A percentile compares a stretch with the other conserved stretches of the same genome.
Evolutionary conservation across 139 green algal genomes (phyloP).

Genomic region (Chlamydomonas incerta): DNA sequence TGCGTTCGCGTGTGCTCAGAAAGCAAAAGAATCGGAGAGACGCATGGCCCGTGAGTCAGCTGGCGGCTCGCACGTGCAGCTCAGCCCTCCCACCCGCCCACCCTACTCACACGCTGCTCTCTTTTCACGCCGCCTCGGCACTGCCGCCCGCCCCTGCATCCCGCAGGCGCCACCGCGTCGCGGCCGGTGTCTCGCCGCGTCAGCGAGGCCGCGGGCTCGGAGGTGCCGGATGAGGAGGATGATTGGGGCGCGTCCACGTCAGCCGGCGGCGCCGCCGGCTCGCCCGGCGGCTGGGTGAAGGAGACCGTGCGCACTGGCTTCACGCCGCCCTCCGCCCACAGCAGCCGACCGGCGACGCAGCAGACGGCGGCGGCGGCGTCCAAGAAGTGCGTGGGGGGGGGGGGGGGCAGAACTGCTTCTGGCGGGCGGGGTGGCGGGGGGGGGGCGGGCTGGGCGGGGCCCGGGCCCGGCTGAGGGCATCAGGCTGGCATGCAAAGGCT

Average conservation of each 20-base stretch:
- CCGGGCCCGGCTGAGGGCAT: too few relatives aligned
- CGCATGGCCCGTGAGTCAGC: too few relatives aligned
- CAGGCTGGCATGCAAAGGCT: too few relatives aligned
- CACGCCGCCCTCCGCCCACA: background rate
- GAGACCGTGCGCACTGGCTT: background rate
- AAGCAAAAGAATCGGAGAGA: too few relatives aligned
- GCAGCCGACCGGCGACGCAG: background rate
- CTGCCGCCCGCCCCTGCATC: background rate
- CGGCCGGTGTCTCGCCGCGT: background rate
- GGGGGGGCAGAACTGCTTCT: too few relatives aligned
- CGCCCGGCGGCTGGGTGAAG: slow-evolving; percentile 32
- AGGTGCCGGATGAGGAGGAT: background rate
- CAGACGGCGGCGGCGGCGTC: background rate
- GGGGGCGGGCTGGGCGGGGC: too few relatives aligned
- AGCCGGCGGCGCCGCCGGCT: background rate
- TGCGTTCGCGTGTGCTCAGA: too few relatives aligned
- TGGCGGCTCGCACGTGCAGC: too few relatives aligned
- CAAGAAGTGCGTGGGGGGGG: background rate
- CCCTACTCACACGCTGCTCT: background rate
- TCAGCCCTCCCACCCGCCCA: too few relatives aligned
- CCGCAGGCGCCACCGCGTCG: background rate
- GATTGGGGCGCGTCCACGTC: background rate
- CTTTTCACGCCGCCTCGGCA: background rate
- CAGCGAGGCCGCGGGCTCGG: background rate
- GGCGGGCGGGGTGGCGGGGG: too few relatives aligned